A percentile compares a stretch with the other conserved stretches of the same genome.
These are phyloP conservation scores for Circinella umbellata DNA, from an alignment of 371 early-diverging fungal genomes.

Conservation along the genomic window DNA sequence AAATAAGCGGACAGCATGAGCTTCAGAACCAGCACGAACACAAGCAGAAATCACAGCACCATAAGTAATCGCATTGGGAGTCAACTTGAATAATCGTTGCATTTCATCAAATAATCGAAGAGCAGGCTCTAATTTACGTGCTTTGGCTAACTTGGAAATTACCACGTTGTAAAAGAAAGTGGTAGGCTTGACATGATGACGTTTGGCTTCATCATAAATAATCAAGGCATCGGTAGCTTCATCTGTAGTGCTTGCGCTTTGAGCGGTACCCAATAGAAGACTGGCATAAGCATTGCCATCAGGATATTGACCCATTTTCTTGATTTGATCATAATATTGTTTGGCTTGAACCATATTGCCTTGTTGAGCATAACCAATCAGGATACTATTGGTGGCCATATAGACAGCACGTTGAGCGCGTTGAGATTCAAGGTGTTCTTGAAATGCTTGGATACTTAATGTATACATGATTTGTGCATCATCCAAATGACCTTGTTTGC, in stretches of 20 bases:
- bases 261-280: conserved; percentile 46
- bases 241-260: conserved; percentile 48
- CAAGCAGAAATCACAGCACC: conserved; percentile 68
- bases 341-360: conserved; percentile 61
- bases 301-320: conserved; percentile 46
- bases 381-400: conserved; percentile 57
- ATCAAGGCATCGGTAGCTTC: conserved; percentile 55
- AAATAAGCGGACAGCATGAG: conserved; percentile 53
- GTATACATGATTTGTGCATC: conserved; percentile 37
- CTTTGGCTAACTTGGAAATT: conserved; percentile 67
- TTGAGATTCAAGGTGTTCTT: conserved; percentile 21
- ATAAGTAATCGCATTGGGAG: conserved; percentile 64
- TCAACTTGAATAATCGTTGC: conserved; percentile 49
- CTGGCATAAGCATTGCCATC: conserved; percentile 53
- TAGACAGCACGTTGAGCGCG: conserved; percentile 35
- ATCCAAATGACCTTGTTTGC: conserved; percentile 50
- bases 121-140: conserved; percentile 63
- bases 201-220: conserved; percentile 66
- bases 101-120: conserved; percentile 66
- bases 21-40: conserved; percentile 63
- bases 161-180: conserved; percentile 71
- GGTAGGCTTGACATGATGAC: conserved; percentile 60
- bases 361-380: conserved; percentile 61
- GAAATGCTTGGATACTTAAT: conserved; percentile 28
- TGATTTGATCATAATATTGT: conserved; percentile 59